phyloP scores from a whole-genome alignment of 331 rosid genomes.

The Phaseolus coccineus region DNA sequence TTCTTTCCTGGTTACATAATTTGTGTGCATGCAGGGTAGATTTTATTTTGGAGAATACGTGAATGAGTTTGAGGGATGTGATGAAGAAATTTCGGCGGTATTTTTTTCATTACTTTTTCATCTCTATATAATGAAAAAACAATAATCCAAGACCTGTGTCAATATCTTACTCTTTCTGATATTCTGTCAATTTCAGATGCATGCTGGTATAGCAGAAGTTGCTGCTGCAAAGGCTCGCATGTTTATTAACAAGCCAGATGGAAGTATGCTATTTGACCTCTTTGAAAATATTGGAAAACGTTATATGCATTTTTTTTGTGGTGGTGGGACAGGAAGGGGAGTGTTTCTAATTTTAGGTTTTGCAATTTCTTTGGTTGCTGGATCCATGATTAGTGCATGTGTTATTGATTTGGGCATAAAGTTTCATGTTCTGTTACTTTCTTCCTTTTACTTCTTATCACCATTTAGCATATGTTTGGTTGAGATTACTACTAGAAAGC shows the following conservation, averaged over 20 bases:
- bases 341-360: neutral
- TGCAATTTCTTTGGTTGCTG: constrained; percentile 8
- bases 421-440: constrained; percentile 10
- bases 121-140: constrained; percentile 11
- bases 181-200: constrained; percentile 70
- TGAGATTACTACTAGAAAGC: neutral
- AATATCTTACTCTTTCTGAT: constrained; percentile 40
- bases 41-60: constrained; percentile 92
- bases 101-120: constrained; percentile 24
- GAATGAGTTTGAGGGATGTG: constrained; percentile 71
- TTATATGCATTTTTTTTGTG: neutral
- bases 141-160: constrained; percentile 20
- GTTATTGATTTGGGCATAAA: constrained; percentile 24
- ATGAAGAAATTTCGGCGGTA: constrained; percentile 83
- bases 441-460: neutral
- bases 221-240: constrained; percentile 99
- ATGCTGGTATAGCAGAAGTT: constrained; percentile 92
- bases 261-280: constrained; percentile 67
- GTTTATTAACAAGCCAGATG: constrained; percentile 99
- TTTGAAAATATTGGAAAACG: constrained; percentile 18
- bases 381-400: constrained; percentile 25
- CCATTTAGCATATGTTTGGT: constrained; percentile 3
- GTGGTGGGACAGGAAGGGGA: neutral
- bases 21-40: constrained; percentile 78
- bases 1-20: constrained; percentile 29